These are phyloP conservation scores for Jaminaea rosea DNA, from an alignment of 1,284 basidiomycete species.

Conservation along the genomic window DNA sequence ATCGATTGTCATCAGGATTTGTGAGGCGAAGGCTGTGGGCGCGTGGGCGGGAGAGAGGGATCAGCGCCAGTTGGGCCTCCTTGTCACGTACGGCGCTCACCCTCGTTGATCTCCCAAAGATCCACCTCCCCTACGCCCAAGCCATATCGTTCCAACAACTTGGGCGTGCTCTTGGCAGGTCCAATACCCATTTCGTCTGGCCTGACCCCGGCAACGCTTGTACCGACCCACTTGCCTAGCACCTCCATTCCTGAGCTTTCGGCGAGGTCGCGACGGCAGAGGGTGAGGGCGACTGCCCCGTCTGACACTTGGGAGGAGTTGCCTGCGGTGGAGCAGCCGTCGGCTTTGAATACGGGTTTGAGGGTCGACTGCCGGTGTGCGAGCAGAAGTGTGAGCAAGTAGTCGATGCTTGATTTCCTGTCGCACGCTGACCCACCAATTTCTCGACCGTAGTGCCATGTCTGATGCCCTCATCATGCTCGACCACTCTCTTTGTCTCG, in stretches of 20 bases:
- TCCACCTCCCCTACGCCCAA: conserved; percentile 34
- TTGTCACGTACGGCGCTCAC: conserved; percentile 4
- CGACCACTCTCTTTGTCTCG: conserved; percentile 30
- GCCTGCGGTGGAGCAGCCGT: conserved; percentile 36
- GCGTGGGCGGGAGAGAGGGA: neutral
- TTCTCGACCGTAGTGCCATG: conserved; percentile 25
- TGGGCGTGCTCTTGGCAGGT: conserved; percentile 36
- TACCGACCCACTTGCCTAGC: conserved; percentile 37
- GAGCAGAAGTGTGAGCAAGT: too few species aligned
- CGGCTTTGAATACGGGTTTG: conserved; percentile 37
- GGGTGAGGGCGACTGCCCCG: conserved; percentile 38
- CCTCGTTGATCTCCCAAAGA: conserved; percentile 44
- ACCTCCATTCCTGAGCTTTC: conserved; percentile 37
- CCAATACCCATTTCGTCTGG: conserved; percentile 44
- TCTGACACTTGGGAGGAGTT: conserved; percentile 43
- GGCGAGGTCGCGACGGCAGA: conserved; percentile 37
- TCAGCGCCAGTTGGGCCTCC: neutral
- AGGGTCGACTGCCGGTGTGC: too few species aligned
- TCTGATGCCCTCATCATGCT: conserved; percentile 41
- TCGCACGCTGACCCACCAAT: conserved; percentile 7
- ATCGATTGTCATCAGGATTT: conserved; percentile 38
- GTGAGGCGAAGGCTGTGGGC: conserved; percentile 45
- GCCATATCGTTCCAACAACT: conserved; percentile 32
- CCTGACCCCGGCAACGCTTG: conserved; percentile 36
- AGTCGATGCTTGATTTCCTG: conserved; percentile 10